Evolutionary conservation across 1,284 basidiomycete genomes (phyloP), one percentile per base, ranked within the genome.

Genomic region (Sporisorium sorghi): DNA sequence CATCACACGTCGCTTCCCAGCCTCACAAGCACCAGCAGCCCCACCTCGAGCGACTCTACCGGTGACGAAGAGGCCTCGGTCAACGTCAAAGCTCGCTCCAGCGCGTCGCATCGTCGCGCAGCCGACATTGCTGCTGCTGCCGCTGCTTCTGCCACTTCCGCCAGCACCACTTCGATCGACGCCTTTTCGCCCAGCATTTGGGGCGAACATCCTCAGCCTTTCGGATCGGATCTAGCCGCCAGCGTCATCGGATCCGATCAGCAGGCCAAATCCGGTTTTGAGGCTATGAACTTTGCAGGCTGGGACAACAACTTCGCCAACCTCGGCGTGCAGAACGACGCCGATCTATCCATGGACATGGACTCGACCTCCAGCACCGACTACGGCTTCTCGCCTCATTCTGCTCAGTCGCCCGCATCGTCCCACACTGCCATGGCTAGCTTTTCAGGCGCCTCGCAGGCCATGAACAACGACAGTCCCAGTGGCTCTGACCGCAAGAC

Each of bases 301-400:
- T 76, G 73, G 69, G 68, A 76, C 54, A 33, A 30, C 58, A 65
- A 54, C 39, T 65, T 75, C 30, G 37, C 56, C 50, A 67, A 53
- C 23, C 44, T 67, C 14, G 52, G 47, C 39, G 35, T 40, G 19
- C 43, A 61, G 32, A 63, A 52, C 53, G 61, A 76, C 50, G 58
- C 49, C 12, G 73, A 76, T 33, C 58, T 72, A 3, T 72, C 69
- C 14, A 68, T 76, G 69, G 73, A 76, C 26, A 65, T 76, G 69
- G 69, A 76, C 37, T 72, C 69, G 14, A 64, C 64, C 28, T 56
- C 63, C 17, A 60, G 73, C 57, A 75, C 68, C 47, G 73, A 75
- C 23, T 60, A 72, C 49, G 65, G 50, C 47, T 72, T 76, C 21
- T 76, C 73, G 19, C 73, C 73, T 12, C 53, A 39, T 23, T 72